Evolutionary conservation across 108 stramenopile species (phyloP).

Genomic region (Heterococcus sp.): DNA sequence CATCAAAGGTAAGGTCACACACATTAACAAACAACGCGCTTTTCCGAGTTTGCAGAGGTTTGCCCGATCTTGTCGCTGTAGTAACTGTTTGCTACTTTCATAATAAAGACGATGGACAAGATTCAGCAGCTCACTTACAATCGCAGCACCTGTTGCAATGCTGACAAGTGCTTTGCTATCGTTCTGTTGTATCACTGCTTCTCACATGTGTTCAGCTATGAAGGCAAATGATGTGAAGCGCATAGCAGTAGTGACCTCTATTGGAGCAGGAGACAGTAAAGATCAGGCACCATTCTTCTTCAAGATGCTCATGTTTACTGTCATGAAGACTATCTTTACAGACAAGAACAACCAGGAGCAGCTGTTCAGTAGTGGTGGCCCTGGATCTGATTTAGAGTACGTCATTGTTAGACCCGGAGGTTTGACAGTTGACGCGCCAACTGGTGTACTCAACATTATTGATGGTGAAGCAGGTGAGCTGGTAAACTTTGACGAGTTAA

Average conservation of each 20-base stretch:
- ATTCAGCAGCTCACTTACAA: too few relatives aligned
- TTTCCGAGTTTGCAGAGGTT: too few relatives aligned
- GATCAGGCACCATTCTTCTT: slow-evolving; percentile 66
- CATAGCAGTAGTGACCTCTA: slow-evolving; percentile 87
- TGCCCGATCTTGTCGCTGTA: too few relatives aligned
- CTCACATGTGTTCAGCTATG: slow-evolving; percentile 88
- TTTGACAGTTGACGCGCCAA: slow-evolving; percentile 86
- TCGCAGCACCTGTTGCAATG: too few relatives aligned
- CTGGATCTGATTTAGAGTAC: slow-evolving; percentile 73
- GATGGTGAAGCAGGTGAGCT: slow-evolving; percentile 82
- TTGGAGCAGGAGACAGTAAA: slow-evolving; percentile 92
- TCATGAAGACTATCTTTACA: slow-evolving; percentile 86
- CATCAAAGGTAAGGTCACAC: slow-evolving; percentile 19
- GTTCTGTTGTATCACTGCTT: too few relatives aligned
- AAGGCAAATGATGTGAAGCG: slow-evolving; percentile 82
- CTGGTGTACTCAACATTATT: slow-evolving; percentile 95
- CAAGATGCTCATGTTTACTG: slow-evolving; percentile 87
- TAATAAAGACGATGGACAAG: too few relatives aligned
- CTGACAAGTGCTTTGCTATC: too few relatives aligned
- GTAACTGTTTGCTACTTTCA: too few relatives aligned
- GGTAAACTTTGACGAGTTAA: too few relatives aligned
- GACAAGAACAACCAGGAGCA: slow-evolving; percentile 97
- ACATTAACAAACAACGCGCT: too few relatives aligned
- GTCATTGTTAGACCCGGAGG: slow-evolving; percentile 94
- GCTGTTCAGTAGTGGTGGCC: slow-evolving; percentile 64